Conservation (phyloP, 2,329 filamentous ascomycete genomes). For the Colletotrichum graminicola region DNA sequence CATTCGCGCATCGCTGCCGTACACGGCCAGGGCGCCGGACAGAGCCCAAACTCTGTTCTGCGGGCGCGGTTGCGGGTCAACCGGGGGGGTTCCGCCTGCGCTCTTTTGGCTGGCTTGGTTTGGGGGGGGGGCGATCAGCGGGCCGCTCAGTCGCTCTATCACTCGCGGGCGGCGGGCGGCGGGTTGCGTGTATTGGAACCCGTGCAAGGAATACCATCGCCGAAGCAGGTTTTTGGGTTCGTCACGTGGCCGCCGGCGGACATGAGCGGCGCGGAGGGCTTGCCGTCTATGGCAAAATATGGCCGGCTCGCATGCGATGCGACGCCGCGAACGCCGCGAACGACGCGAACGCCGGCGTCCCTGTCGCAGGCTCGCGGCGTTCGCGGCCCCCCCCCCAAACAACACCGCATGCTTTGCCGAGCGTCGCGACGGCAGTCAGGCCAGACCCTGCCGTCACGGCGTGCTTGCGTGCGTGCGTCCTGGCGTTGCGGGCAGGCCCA, state of each 20-base stretch:
- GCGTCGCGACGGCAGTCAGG: slow-evolving; percentile 11
- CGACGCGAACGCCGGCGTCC: neutral
- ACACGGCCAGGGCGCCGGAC: slow-evolving; percentile 5
- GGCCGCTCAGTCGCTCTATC: slow-evolving; percentile 28
- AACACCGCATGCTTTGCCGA: neutral
- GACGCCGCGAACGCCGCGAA: slow-evolving; percentile 6
- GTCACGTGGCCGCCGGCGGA: slow-evolving; percentile 27
- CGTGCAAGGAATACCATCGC: slow-evolving; percentile 13
- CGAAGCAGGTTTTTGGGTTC: slow-evolving; percentile 14
- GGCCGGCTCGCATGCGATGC: slow-evolving; percentile 3
- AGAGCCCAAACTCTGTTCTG: slow-evolving; percentile 31
- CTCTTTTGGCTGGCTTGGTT: neutral
- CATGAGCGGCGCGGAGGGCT: slow-evolving; percentile 26
- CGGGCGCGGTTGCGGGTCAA: slow-evolving; percentile 8
- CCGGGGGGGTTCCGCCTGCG: neutral
- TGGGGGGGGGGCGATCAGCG: slow-evolving; percentile 18
- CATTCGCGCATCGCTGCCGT: slow-evolving; percentile 30
- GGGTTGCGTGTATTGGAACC: neutral
- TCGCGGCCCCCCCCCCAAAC: neutral
- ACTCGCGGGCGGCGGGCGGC: slow-evolving; percentile 7
- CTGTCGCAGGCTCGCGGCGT: neutral
- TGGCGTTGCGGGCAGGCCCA: slow-evolving; percentile 27
- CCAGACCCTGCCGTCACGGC: slow-evolving; percentile 9
- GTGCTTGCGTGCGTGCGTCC: slow-evolving; percentile 6
- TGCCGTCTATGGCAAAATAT: slow-evolving; percentile 12